Evolutionary conservation across 2,329 filamentous ascomycete genomes (phyloP), one percentile per base, ranked within the genome.

Genomic region (Penicillium sclerotiorum): DNA sequence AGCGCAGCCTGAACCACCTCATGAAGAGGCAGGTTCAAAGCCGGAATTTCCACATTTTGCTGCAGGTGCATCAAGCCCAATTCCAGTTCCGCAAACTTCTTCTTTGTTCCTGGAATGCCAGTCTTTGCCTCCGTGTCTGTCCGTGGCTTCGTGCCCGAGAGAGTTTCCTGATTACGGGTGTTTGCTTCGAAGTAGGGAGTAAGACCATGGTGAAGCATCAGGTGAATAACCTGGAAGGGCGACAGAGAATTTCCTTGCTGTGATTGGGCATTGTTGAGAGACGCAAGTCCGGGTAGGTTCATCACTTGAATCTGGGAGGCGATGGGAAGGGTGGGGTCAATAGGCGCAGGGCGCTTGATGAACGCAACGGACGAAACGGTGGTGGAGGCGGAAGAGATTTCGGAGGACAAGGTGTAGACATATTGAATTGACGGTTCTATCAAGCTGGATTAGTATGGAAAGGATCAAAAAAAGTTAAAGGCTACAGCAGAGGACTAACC

Each of bases 111-210:
- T 13, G 94, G 91, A 55, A 99, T 92, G 52, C 94, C 94, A 15
- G 90, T 95, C 76, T 95, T 95, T 37, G 89, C 86, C 66, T 97
- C 94, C 43, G 89, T 85, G 64, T 97, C 92, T 17, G 88, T 83
- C 63, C 90, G 85, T 56, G 85, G 86, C 66, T 89, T 87, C 47
- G 79, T 77, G 13, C 85, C 84, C 65, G 82, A 83, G 49, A 76
- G 75, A 43, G 82, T 74, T 66, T 90, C 88, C 63, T 90, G 87
- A 56, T 81, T 88, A 75, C 91, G 93, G 50, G 92, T 95, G 70
- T 91, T 95, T 62, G 92, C 93, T 77, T 99, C 93, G 69, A 99
- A 99, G 73, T 96, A 97, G 32, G 95, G 94, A 63, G 90, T 90
- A 67, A 99, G 79, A 59, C 89, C 91, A 69, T 91, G 87, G 73